Conservation (phyloP, 129 eudicot species). For the Helichrysum umbraculigerum region DNA sequence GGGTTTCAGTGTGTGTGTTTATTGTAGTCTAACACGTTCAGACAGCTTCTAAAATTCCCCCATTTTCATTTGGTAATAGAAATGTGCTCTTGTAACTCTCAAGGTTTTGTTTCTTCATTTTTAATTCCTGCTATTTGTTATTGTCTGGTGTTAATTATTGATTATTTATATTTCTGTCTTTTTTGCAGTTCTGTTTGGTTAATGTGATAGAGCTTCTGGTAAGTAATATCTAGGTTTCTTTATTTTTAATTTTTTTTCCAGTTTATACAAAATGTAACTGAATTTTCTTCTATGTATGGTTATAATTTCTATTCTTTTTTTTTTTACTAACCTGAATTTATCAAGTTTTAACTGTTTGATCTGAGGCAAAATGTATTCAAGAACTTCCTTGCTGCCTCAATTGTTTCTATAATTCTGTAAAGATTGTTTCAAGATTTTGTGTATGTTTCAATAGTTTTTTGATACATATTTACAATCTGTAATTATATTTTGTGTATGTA, state of each 20-base stretch:
- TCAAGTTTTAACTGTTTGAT: too few relatives aligned
- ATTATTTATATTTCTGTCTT: not conserved
- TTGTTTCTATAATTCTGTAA: too few relatives aligned
- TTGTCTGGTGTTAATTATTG: conserved; percentile 17
- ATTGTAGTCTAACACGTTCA: conserved; percentile 8
- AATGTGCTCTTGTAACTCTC: conserved; percentile 11
- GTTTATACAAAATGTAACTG: not conserved
- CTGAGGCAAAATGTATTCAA: too few relatives aligned
- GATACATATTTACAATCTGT: too few relatives aligned
- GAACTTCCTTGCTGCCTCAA: too few relatives aligned
- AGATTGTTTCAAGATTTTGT: too few relatives aligned
- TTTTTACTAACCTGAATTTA: too few relatives aligned
- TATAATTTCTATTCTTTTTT: not conserved
- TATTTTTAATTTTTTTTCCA: not conserved
- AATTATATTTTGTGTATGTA: too few relatives aligned
- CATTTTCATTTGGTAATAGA: conserved; percentile 26
- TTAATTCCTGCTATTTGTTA: not conserved
- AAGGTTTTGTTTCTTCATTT: not conserved
- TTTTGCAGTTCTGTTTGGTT: conserved; percentile 22
- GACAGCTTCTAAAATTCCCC: conserved; percentile 24
- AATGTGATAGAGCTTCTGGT: conserved; percentile 25
- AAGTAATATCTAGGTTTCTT: not conserved
- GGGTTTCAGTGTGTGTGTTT: conserved; percentile 36
- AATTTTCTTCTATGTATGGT: not conserved
- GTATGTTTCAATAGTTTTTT: too few relatives aligned